Percentiles rank a stretch among this genome's conserved stretches.
Conservation (phyloP, 2,329 filamentous ascomycete genomes). For the Aureobasidium sp. region DNA sequence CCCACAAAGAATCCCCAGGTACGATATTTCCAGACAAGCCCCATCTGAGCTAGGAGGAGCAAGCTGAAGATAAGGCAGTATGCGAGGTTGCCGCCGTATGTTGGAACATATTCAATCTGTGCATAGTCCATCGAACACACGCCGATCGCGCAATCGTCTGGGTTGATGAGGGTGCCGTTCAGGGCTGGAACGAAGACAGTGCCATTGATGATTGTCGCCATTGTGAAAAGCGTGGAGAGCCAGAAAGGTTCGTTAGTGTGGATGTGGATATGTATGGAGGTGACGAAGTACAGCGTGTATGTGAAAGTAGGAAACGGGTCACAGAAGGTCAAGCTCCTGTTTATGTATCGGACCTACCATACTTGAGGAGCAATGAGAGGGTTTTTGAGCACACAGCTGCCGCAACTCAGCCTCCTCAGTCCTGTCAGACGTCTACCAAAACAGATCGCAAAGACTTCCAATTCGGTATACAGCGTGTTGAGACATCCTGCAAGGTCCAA, state of each 20-base stretch:
- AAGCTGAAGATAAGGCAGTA: slow-evolving; percentile 47
- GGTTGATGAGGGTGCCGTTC: slow-evolving; percentile 9
- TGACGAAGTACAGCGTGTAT: background rate
- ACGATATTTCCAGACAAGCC: slow-evolving; percentile 43
- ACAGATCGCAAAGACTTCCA: background rate
- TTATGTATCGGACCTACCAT: background rate
- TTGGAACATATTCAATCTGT: slow-evolving; percentile 49
- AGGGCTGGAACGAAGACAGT: background rate
- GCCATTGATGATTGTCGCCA: slow-evolving; percentile 7
- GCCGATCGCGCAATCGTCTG: slow-evolving; percentile 22
- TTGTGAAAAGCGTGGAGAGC: background rate
- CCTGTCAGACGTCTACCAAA: background rate
- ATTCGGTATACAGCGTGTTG: background rate
- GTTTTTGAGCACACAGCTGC: background rate
- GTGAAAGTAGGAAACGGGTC: background rate
- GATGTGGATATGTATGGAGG: background rate
- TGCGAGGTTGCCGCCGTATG: slow-evolving; percentile 45
- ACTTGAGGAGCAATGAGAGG: background rate
- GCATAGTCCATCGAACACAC: slow-evolving; percentile 28
- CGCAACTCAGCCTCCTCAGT: background rate
- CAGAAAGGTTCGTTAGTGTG: background rate
- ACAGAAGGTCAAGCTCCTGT: background rate
- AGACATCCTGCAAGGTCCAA: background rate
- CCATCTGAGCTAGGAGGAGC: slow-evolving; percentile 42
- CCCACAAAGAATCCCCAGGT: slow-evolving; percentile 52